These are phyloP conservation scores for Phytophthora pluvialis DNA, from an alignment of 352 stramenopile genomes.

Conservation along the genomic window DNA sequence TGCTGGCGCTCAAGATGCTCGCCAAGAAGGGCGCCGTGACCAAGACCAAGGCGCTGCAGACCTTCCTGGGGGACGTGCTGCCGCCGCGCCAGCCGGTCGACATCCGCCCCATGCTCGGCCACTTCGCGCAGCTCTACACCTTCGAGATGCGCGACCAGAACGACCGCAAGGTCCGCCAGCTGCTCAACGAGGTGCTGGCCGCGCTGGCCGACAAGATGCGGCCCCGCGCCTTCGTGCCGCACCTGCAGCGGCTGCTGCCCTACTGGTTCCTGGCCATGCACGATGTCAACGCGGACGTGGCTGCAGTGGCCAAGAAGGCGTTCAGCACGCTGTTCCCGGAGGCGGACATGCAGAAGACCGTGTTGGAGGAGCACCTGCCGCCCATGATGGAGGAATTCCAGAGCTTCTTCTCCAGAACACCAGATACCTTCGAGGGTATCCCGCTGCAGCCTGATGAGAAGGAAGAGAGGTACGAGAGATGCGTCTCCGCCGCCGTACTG, in stretches of 20 bases:
- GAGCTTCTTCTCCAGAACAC: conserved; percentile 66
- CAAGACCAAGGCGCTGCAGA: conserved; percentile 84
- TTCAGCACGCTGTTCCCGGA: conserved; percentile 64
- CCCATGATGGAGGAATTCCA: conserved; percentile 68
- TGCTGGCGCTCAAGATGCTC: conserved; percentile 85
- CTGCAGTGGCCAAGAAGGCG: conserved; percentile 50
- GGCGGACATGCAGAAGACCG: conserved; percentile 31
- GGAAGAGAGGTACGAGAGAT: conserved; percentile 79
- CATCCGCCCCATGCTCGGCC: conserved; percentile 73
- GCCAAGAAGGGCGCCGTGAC: conserved; percentile 84
- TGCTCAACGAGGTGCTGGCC: conserved; percentile 78
- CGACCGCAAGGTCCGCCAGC: conserved; percentile 78
- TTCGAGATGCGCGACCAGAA: conserved; percentile 87
- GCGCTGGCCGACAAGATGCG: conserved; percentile 64
- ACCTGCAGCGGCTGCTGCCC: conserved; percentile 74
- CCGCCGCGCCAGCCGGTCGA: conserved; percentile 63
- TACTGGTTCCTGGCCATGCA: conserved; percentile 88
- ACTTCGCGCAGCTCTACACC: conserved; percentile 81
- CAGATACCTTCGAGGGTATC: conserved; percentile 67
- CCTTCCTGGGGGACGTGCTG: conserved; percentile 62
- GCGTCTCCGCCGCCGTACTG: conserved; percentile 63
- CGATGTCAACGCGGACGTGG: conserved; percentile 68
- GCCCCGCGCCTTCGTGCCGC: conserved; percentile 70
- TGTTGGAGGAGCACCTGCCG: conserved; percentile 49
- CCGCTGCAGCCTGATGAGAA: conserved; percentile 66